Conservation (phyloP, 768 basidiomycete species). For the Mycena latifolia region DNA sequence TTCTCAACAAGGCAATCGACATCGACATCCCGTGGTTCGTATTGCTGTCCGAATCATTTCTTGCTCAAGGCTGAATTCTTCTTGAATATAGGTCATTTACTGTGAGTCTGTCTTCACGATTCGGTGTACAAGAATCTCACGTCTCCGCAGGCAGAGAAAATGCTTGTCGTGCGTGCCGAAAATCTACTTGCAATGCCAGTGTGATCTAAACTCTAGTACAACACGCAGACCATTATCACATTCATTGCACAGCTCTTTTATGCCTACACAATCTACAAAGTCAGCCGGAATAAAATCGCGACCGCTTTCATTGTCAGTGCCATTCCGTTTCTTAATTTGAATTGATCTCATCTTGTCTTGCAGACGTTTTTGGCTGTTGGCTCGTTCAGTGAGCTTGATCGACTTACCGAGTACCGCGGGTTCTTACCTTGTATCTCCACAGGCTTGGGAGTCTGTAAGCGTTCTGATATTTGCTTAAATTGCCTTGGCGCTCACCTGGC, state of each 20-base stretch:
- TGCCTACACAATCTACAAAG: slow-evolving; percentile 27
- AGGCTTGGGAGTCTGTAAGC: slow-evolving; percentile 27
- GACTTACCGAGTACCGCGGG: not conserved
- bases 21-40: slow-evolving; percentile 21
- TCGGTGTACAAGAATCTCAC: not conserved
- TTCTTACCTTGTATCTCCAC: not conserved
- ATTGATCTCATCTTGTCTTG: not conserved
- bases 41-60: not conserved
- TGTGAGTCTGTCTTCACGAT: not conserved
- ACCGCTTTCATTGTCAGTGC: slow-evolving; percentile 16
- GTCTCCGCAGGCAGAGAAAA: slow-evolving; percentile 18
- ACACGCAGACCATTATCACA: slow-evolving; percentile 20
- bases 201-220: not conserved
- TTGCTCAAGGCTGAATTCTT: too few species aligned
- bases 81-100: slow-evolving; percentile 26
- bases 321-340: not conserved
- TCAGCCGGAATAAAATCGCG: slow-evolving; percentile 7
- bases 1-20: slow-evolving; percentile 4
- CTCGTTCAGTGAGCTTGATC: slow-evolving; percentile 13
- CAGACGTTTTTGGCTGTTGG: slow-evolving; percentile 13
- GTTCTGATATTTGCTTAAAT: not conserved
- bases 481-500: not conserved
- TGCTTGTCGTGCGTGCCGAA: slow-evolving; percentile 13
- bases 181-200: not conserved
- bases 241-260: slow-evolving; percentile 29